Base-by-base conservation (phyloP, 805 yeast genomes). In the Yarrowia keelungensis region DNA sequence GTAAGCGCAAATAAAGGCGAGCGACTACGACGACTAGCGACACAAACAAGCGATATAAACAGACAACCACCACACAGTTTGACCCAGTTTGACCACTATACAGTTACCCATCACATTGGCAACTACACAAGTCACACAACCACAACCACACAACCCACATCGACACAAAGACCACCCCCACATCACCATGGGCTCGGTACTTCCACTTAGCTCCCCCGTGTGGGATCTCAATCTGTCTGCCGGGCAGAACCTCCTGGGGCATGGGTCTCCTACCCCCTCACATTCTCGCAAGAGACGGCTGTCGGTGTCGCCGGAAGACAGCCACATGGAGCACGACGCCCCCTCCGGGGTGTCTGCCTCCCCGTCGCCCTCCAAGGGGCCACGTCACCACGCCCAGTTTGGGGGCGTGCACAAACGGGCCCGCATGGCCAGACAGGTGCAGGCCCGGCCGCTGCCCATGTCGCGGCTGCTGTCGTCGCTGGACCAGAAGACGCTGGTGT, bases 381-480 rank as follows among this genome's bases (percentile, higher is more conserved):
- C 41, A 26, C 49, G 26, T 8, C 35, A 12, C 16, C 35, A 12
- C 16, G 26, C 47, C 38, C 53, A 32, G n/a, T 61, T 45, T 14
- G 32, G 32, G 32, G 32, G 32, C 32, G 26, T 43, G 22, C 38
- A 47, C 56, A 62, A 62, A n/a, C 54, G 56, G 26, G 67, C 56
- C 26, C 54, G 67, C 9, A 38, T 62, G 10, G 15, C 36, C 11
- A 15, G 50, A 1, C 56, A 47, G 26, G 47, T 62, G 12, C 56
- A 47, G 47, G 38, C 67, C 5, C 87, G 86, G 70, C 82, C 81
- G 12, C 81, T 91, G 65, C 90, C 95, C 4, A 75, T 90, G 19
- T 76, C 80, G 58, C 82, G 97, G 70, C 77, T 89, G 36, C 81
- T 91, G 22, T 95, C 91, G 76, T 85, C 89, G 9, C 79, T 91